Base-by-base conservation (phyloP, 768 basidiomycete genomes). In the Amanita pseudoporphyria region DNA sequence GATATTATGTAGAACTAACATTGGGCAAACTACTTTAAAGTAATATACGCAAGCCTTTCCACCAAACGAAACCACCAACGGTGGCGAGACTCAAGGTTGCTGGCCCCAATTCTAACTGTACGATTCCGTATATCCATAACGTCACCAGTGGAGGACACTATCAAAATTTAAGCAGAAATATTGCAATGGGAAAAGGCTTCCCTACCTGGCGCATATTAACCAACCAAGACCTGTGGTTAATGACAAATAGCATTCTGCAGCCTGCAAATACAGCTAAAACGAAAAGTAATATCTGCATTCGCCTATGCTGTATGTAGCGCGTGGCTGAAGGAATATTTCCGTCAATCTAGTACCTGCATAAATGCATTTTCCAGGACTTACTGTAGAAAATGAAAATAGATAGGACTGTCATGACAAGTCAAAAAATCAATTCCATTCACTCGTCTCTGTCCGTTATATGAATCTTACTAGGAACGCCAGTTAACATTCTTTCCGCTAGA, bases 71-170 rank as follows among this genome's bases (percentile, higher is more conserved):
- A 39, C 57, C 58, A 5, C 71, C 77, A 32, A 85, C 76, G 12
- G 72, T 52, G 1, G 62, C 49, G 12, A 91, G 68, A 53, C 76
- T 79, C 24, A 79, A 51, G 3, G 79, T 67, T 5, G 87, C 81
- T 16, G 79, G 76, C 2, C 69, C 70, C 21, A 92, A 64, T 49
- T 83, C 77, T 22, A 89, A 71, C 54, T 87, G 83, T 10, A 88
- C 67, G 43, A 89, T 69, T 3, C 78, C 71, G 57, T 85, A 91
- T 7, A 89, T 69, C 88, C 89, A 91, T 5, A 84, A 59, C 0
- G 87, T 88, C 2, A 81, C 81, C 48, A 90, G 65, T 9, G 89
- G 85, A 10, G 89, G 88, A 51, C 76, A 76, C 89, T 91, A 31
- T 13, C 53, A 28, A 19, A 50, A 31, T 36, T 10, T 16, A 22